Conservation (phyloP, 441 rosid genomes). For the Brassica balearica region DNA sequence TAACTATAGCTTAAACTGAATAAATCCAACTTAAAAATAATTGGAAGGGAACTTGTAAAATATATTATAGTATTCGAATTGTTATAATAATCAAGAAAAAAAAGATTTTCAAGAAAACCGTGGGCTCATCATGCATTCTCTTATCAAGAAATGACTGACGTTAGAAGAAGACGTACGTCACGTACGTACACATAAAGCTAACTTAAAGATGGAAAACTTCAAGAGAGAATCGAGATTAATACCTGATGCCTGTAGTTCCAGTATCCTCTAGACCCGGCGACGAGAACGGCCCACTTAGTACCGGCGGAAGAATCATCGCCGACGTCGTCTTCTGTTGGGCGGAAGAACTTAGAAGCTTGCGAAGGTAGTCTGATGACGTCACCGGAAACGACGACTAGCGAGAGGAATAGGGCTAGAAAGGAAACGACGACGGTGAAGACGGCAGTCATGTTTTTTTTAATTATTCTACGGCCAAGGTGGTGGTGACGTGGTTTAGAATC, state of each 20-base stretch:
- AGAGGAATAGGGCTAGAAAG: conserved; percentile 31
- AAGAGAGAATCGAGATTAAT: neutral
- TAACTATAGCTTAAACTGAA: neutral
- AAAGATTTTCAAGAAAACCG: neutral
- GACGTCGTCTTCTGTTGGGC: conserved; percentile 18
- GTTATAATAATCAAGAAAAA: neutral
- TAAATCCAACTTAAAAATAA: neutral
- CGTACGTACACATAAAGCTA: neutral
- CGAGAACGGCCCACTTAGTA: conserved; percentile 87
- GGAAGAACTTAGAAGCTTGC: conserved; percentile 63
- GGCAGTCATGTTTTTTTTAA: conserved; percentile 34
- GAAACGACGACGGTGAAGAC: conserved; percentile 32
- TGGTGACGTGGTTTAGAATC: conserved; percentile 30
- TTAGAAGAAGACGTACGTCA: neutral
- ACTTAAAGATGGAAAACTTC: neutral
- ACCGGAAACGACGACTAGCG: conserved; percentile 32
- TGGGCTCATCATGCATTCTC: neutral
- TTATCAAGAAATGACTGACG: conserved; percentile 1
- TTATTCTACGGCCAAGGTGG: neutral
- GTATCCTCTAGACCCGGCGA: conserved; percentile 95
- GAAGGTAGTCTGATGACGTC: conserved; percentile 63
- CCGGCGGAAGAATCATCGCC: conserved; percentile 46
- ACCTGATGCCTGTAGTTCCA: conserved; percentile 98
- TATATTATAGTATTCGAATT: neutral
- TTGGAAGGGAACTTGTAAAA: neutral